Conservation (phyloP, 169 alveolate genomes). For the Cryptosporidium muris region DNA sequence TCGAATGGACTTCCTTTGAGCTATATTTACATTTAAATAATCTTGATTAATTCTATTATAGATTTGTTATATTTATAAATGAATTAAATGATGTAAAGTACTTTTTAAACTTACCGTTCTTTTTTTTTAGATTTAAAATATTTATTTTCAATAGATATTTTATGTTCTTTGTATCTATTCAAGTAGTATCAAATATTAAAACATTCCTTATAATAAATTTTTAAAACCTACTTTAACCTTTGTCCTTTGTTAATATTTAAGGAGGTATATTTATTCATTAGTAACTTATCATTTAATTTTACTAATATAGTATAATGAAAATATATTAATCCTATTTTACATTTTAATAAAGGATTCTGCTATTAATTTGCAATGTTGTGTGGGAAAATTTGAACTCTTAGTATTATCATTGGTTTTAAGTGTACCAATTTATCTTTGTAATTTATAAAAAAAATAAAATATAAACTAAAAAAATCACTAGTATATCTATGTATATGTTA, state of each 20-base stretch:
- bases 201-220: too few species aligned
- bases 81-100: not conserved
- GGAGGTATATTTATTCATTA: not conserved
- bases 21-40: not conserved
- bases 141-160: not conserved
- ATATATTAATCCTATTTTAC: not conserved
- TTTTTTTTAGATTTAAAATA: not conserved
- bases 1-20: conserved; percentile 39
- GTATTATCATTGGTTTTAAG: not conserved
- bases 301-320: not conserved
- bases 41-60: not conserved
- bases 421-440: too few species aligned
- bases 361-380: not conserved
- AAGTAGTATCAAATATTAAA: too few species aligned
- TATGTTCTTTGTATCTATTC: not conserved
- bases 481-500: not conserved
- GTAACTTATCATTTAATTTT: not conserved
- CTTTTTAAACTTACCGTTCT: not conserved
- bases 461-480: not conserved
- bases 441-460: not conserved
- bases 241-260: too few species aligned
- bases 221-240: too few species aligned
- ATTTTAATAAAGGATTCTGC: not conserved
- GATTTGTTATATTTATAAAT: not conserved
- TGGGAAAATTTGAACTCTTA: not conserved